phyloP scores from a whole-genome alignment of 768 basidiomycete species.

The Suillus hirtellus region DNA sequence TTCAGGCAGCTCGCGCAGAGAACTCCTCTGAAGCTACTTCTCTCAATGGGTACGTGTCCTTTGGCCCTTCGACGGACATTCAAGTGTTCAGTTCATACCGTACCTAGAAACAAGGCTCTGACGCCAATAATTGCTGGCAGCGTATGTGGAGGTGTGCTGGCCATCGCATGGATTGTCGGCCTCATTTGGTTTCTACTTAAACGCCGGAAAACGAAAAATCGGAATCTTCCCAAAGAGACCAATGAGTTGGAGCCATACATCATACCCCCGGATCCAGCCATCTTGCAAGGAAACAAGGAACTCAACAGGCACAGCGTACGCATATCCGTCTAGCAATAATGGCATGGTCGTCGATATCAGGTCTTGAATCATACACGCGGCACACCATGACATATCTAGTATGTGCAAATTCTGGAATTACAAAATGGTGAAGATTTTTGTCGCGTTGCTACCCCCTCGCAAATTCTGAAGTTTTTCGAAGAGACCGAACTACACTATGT shows the following conservation, averaged over 20 bases:
- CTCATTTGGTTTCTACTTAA: slow-evolving; percentile 59
- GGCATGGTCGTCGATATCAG: not conserved
- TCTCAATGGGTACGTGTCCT: slow-evolving; percentile 36
- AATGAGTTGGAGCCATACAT: slow-evolving; percentile 47
- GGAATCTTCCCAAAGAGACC: slow-evolving; percentile 41
- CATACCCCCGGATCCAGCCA: slow-evolving; percentile 68
- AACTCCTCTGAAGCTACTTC: slow-evolving; percentile 42
- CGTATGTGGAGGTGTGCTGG: slow-evolving; percentile 53
- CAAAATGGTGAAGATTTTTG: not conserved
- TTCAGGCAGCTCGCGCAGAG: slow-evolving; percentile 19
- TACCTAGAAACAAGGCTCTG: slow-evolving; percentile 48
- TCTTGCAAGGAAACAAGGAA: slow-evolving; percentile 48
- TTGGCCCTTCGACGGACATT: not conserved
- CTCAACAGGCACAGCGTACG: slow-evolving; percentile 39
- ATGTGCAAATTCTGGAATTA: not conserved
- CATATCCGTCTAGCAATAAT: slow-evolving; percentile 11
- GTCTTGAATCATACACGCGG: not conserved
- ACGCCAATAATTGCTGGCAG: slow-evolving; percentile 65
- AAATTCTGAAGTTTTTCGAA: not conserved
- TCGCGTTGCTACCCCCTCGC: not conserved
- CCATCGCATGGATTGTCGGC: slow-evolving; percentile 48
- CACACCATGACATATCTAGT: not conserved
- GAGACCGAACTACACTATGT: not conserved
- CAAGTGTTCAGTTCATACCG: not conserved
- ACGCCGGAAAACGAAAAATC: slow-evolving; percentile 48